These are phyloP conservation scores for Cinnamomum chago DNA, from an alignment of 164 flowering plant species.

Conservation along the genomic window DNA sequence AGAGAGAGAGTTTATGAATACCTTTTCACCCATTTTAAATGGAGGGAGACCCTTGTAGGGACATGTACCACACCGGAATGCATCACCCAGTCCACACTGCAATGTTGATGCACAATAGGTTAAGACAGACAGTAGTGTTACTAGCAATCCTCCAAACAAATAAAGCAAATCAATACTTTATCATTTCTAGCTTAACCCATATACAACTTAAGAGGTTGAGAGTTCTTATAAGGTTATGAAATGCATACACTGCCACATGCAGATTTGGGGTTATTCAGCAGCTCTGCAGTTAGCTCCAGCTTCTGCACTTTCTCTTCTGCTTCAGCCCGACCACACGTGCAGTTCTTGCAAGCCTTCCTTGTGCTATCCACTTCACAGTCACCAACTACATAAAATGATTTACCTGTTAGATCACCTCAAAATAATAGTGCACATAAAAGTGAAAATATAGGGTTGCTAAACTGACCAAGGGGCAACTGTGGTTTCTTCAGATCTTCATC, in stretches of 20 bases:
- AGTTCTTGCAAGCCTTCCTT: conserved; percentile 95
- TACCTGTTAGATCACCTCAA: background rate
- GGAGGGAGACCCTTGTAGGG: conserved; percentile 95
- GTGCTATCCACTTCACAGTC: conserved; percentile 92
- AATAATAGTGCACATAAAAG: background rate
- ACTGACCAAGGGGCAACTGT: conserved; percentile 57
- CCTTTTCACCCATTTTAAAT: conserved; percentile 93
- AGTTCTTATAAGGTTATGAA: background rate
- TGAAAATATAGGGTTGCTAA: background rate
- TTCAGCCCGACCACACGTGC: conserved; percentile 92
- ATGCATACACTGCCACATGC: conserved; percentile 90
- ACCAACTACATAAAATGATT: conserved; percentile 37
- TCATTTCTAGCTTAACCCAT: too few species aligned
- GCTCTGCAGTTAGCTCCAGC: conserved; percentile 64
- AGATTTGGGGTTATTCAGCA: conserved; percentile 77
- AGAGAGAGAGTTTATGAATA: conserved; percentile 9
- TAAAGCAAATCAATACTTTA: background rate
- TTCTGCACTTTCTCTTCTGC: conserved; percentile 67
- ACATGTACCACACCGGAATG: conserved; percentile 87
- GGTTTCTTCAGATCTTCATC: conserved; percentile 94
- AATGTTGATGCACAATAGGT: conserved; percentile 1
- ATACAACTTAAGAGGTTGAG: background rate
- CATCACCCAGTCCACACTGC: conserved; percentile 99
- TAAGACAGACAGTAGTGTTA: background rate
- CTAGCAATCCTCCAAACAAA: background rate